Evolutionary conservation across 805 yeast genomes (phyloP).

Genomic region (Kodamaea sagamina): DNA sequence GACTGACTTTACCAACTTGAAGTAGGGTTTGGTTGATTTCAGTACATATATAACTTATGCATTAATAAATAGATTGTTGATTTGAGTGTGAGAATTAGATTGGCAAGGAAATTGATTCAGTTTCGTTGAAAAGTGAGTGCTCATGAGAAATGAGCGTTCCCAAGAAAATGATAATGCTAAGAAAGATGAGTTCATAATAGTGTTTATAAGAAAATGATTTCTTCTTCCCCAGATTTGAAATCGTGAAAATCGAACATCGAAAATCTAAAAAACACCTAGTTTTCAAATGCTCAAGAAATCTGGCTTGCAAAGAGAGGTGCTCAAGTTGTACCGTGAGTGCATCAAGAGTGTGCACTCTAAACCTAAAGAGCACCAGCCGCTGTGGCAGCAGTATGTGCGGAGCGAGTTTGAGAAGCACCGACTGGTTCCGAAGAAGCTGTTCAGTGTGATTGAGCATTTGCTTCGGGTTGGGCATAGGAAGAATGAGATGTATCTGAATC

Average conservation of each 20-base stretch:
- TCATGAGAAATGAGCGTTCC: too few species aligned
- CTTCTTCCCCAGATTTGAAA: too few species aligned
- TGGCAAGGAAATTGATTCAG: too few species aligned
- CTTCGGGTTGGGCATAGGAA: conserved; percentile 73
- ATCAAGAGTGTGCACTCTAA: conserved; percentile 48
- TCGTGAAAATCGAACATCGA: too few species aligned
- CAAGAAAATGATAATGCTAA: too few species aligned
- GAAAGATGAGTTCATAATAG: too few species aligned
- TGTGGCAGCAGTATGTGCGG: conserved; percentile 49
- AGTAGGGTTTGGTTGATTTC: conserved; percentile 8
- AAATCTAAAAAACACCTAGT: background rate
- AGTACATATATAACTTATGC: background rate
- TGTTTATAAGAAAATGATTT: too few species aligned
- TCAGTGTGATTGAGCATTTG: conserved; percentile 82
- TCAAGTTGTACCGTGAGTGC: conserved; percentile 51
- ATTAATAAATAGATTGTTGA: background rate
- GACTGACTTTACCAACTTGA: conserved; percentile 53
- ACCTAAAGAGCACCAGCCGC: conserved; percentile 47
- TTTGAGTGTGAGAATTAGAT: too few species aligned
- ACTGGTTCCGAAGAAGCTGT: conserved; percentile 70
- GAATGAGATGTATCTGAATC: conserved; percentile 69
- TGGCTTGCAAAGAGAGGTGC: conserved; percentile 49
- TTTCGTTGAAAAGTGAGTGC: too few species aligned
- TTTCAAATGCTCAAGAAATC: conserved; percentile 38
- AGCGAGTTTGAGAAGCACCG: conserved; percentile 64